Evolutionary conservation across 768 basidiomycete species (phyloP).

Genomic region (Termitomyces eurrhizus): DNA sequence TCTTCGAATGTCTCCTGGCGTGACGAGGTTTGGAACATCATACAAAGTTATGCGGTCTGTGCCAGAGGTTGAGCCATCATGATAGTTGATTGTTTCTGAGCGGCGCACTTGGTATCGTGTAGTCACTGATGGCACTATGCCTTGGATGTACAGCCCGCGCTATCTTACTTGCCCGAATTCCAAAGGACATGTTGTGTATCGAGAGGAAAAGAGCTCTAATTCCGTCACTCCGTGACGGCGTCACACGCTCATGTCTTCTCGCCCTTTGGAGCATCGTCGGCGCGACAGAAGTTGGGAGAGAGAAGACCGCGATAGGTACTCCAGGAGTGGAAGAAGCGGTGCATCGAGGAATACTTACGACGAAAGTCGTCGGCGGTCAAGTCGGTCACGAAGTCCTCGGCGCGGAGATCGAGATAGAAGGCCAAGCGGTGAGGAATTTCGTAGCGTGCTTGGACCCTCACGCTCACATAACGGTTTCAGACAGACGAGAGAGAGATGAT

Average conservation of each 20-base stretch:
- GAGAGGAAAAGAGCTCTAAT: background rate
- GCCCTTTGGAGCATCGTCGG: slow-evolving; percentile 43
- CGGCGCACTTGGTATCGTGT: background rate
- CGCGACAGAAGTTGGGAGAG: slow-evolving; percentile 66
- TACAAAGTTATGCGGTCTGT: slow-evolving; percentile 11
- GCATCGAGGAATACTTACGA: slow-evolving; percentile 33
- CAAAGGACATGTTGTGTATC: slow-evolving; percentile 6
- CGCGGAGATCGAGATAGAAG: slow-evolving; percentile 37
- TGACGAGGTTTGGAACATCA: slow-evolving; percentile 9
- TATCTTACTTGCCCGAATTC: slow-evolving; percentile 3
- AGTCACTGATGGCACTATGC: background rate
- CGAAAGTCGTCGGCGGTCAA: slow-evolving; percentile 41
- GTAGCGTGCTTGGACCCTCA: background rate
- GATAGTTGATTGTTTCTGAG: background rate
- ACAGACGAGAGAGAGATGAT: slow-evolving; percentile 38
- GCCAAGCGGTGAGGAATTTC: slow-evolving; percentile 18
- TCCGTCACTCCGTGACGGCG: slow-evolving; percentile 14
- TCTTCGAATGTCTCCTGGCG: slow-evolving; percentile 12
- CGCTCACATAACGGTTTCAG: slow-evolving; percentile 17
- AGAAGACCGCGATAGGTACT: slow-evolving; percentile 46
- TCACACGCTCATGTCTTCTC: slow-evolving; percentile 48
- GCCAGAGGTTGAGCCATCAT: background rate
- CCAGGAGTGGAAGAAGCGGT: slow-evolving; percentile 31
- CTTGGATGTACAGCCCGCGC: background rate
- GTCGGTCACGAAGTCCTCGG: slow-evolving; percentile 48